Conservation (phyloP, 768 basidiomycete genomes). For the Boletus barrowsii region DNA sequence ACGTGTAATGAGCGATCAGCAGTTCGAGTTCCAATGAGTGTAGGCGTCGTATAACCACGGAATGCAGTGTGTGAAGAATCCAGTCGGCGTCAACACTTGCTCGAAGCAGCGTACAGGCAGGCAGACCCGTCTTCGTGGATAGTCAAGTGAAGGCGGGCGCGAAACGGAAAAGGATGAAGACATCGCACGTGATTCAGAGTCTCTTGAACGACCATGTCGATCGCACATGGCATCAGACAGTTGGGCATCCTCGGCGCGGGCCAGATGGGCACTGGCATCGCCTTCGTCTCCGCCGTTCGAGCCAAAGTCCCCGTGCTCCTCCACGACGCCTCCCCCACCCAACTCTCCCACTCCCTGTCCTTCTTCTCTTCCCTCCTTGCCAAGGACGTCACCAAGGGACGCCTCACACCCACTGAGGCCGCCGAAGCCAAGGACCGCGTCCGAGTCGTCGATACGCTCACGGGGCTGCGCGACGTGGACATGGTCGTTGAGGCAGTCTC, state of each 20-base stretch:
- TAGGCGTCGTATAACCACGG: too few relatives aligned
- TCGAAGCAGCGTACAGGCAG: too few relatives aligned
- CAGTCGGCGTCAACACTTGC: too few relatives aligned
- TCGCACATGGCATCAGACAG: conserved; percentile 70
- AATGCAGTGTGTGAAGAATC: too few relatives aligned
- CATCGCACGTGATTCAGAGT: too few relatives aligned
- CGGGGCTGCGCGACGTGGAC: conserved; percentile 73
- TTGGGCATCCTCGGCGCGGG: conserved; percentile 81
- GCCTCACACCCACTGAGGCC: conserved; percentile 63
- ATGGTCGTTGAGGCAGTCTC: conserved; percentile 95
- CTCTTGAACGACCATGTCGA: conserved; percentile 25
- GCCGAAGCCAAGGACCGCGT: conserved; percentile 72
- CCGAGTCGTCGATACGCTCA: conserved; percentile 55
- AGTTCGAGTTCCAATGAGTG: too few relatives aligned
- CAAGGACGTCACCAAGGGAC: conserved; percentile 88
- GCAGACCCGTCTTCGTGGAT: too few relatives aligned
- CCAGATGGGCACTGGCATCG: conserved; percentile 92
- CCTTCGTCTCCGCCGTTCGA: conserved; percentile 78
- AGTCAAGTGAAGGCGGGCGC: too few relatives aligned
- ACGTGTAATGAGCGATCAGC: too few relatives aligned
- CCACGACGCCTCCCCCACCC: conserved; percentile 74
- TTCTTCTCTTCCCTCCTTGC: conserved; percentile 79
- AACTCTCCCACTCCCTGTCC: conserved; percentile 68
- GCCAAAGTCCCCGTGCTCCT: conserved; percentile 84
- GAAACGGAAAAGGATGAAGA: too few relatives aligned